Percentiles rank a stretch among this genome's conserved stretches.
These are phyloP conservation scores for Harringtonia aguacate DNA, from an alignment of 2,329 filamentous ascomycete genomes.

Conservation along the genomic window DNA sequence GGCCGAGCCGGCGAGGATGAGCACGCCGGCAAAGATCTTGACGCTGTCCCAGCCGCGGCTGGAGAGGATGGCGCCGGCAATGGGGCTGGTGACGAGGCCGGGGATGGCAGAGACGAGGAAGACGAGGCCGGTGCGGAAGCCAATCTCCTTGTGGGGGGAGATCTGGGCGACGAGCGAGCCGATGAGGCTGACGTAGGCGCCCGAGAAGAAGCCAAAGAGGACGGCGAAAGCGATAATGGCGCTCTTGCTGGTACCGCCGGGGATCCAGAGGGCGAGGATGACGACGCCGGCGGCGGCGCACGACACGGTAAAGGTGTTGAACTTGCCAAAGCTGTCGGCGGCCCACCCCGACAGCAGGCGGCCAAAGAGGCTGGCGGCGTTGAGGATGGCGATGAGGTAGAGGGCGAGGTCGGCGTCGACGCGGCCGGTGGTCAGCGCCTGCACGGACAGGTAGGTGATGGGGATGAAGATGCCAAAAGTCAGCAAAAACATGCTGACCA, in stretches of 20 bases:
- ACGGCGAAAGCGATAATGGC: constrained; percentile 27
- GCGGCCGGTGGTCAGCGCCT: constrained; percentile 12
- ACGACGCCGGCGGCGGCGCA: constrained; percentile 27
- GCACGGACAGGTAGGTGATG: constrained; percentile 15
- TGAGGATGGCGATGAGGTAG: constrained; percentile 17
- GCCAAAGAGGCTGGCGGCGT: constrained; percentile 23
- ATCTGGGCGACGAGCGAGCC: constrained; percentile 36
- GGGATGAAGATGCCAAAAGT: constrained; percentile 17
- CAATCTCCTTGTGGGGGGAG: constrained; percentile 42
- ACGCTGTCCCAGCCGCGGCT: constrained; percentile 18
- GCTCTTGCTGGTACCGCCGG: constrained; percentile 17
- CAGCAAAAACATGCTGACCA: constrained; percentile 12
- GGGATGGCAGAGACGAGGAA: constrained; percentile 41
- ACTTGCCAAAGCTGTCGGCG: constrained; percentile 25
- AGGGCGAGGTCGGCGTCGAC: constrained; percentile 11
- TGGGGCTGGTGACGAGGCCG: constrained; percentile 39
- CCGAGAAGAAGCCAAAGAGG: constrained; percentile 31
- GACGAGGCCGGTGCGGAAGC: constrained; percentile 39
- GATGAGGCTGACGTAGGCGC: constrained; percentile 28
- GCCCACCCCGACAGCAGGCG: constrained; percentile 16
- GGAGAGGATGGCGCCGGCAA: constrained; percentile 28
- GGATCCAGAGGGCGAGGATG: constrained; percentile 32
- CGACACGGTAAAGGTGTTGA: constrained; percentile 33
- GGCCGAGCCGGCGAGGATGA: constrained; percentile 19
- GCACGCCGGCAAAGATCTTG: constrained; percentile 25